Percentiles rank a stretch among this genome's conserved stretches.
Conservation (phyloP, 1,139 yeast species). For the Debaryomyces sp. region DNA sequence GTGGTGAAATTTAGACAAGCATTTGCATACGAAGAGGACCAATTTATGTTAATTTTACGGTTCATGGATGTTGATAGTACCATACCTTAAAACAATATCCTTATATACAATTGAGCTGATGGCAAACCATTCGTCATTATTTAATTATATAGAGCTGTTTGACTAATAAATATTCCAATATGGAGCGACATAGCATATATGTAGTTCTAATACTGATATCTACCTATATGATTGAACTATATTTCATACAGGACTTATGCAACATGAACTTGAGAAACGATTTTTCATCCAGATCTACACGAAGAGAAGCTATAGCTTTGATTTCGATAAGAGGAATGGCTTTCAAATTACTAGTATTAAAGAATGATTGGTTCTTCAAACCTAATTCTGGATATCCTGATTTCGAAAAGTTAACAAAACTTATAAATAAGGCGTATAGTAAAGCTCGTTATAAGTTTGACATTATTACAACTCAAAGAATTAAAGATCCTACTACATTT, state of each 20-base stretch:
- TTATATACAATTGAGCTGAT: not conserved
- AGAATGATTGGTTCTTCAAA: slow-evolving; percentile 26
- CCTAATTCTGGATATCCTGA: slow-evolving; percentile 12
- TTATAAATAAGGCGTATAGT: slow-evolving; percentile 54
- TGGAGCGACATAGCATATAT: not conserved
- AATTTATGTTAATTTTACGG: slow-evolving; percentile 43
- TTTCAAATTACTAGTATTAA: slow-evolving; percentile 27
- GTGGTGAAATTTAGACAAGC: slow-evolving; percentile 41
- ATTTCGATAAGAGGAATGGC: slow-evolving; percentile 13
- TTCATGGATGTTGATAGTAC: slow-evolving; percentile 29
- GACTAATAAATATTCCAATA: not conserved
- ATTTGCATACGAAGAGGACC: slow-evolving; percentile 46
- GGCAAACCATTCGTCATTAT: not conserved
- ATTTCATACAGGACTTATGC: not conserved
- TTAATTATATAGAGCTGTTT: not conserved
- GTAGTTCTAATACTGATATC: not conserved
- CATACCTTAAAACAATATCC: slow-evolving; percentile 8
- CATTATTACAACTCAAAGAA: slow-evolving; percentile 45
- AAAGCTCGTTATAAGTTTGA: slow-evolving; percentile 46
- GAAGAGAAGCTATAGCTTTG: not conserved
- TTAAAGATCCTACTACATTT: slow-evolving; percentile 32
- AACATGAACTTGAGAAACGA: not conserved
- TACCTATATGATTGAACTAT: not conserved
- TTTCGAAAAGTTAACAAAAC: slow-evolving; percentile 19
- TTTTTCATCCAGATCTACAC: not conserved